A percentile compares a stretch with the other conserved stretches of the same genome.
phyloP scores from a whole-genome alignment of 176 grass and related monocot species.

The Raddia distichophylla region DNA sequence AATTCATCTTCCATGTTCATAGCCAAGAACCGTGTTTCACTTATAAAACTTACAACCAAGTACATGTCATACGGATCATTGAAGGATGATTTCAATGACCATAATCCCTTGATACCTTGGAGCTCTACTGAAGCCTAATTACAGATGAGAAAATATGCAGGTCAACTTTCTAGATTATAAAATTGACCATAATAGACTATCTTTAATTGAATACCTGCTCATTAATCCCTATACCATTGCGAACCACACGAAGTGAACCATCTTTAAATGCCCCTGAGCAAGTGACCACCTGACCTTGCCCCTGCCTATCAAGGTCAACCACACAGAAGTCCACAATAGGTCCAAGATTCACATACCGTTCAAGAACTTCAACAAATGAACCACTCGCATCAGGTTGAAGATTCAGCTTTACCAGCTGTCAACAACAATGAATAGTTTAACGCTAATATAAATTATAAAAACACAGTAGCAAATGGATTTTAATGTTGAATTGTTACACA shows the following conservation, averaged over 20 bases:
- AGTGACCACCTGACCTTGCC: constrained; percentile 91
- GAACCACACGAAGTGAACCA: constrained; percentile 89
- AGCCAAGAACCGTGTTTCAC: constrained; percentile 87
- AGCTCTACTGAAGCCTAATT: constrained; percentile 92
- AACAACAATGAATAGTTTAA: constrained; percentile 20
- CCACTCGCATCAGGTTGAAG: constrained; percentile 89
- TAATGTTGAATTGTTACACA: neutral
- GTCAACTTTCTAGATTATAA: constrained; percentile 20
- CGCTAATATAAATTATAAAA: constrained; percentile 4
- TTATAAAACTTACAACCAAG: constrained; percentile 97
- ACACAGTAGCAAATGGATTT: neutral
- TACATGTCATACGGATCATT: constrained; percentile 74
- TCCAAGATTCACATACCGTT: constrained; percentile 89
- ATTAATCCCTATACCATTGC: constrained; percentile 90
- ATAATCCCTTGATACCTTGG: constrained; percentile 96
- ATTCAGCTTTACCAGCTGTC: constrained; percentile 93
- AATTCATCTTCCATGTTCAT: constrained; percentile 99
- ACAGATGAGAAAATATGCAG: constrained; percentile 33
- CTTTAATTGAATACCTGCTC: constrained; percentile 71
- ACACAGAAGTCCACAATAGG: constrained; percentile 96
- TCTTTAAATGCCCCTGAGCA: constrained; percentile 97
- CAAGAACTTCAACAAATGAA: constrained; percentile 93
- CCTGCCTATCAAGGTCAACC: constrained; percentile 96
- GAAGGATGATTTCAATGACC: constrained; percentile 83
- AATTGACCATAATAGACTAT: neutral